phyloP scores from a whole-genome alignment of 441 rosid genomes.

The Corymbia citriodora region DNA sequence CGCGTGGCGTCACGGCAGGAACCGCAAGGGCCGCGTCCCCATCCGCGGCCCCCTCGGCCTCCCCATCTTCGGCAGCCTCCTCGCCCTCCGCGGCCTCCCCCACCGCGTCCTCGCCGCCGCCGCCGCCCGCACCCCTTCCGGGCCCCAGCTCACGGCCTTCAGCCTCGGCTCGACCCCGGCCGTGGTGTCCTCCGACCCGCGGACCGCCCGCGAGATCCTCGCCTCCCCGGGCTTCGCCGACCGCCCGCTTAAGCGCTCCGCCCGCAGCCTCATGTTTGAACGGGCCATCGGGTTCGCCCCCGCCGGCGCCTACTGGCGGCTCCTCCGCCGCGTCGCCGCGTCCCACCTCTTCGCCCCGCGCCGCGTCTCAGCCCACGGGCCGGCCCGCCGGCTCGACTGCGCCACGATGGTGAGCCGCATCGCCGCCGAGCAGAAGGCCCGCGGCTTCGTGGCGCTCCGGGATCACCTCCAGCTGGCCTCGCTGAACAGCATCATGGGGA shows the following conservation, averaged over 20 bases:
- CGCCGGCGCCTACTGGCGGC: slow-evolving; percentile 58
- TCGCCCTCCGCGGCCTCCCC: background rate
- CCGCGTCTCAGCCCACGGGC: slow-evolving; percentile 23
- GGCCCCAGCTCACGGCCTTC: slow-evolving; percentile 41
- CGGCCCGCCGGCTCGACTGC: background rate
- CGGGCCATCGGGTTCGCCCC: slow-evolving; percentile 73
- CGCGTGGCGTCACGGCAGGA: slow-evolving; percentile 64
- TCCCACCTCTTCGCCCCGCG: slow-evolving; percentile 46
- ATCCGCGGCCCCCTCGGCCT: background rate
- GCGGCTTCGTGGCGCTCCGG: background rate
- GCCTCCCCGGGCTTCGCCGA: slow-evolving; percentile 44
- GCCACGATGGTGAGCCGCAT: background rate
- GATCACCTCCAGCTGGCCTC: slow-evolving; percentile 10
- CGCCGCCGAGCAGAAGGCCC: background rate
- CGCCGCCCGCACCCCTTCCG: slow-evolving; percentile 27
- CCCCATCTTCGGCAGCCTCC: background rate
- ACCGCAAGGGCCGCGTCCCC: slow-evolving; percentile 20
- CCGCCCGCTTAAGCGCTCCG: slow-evolving; percentile 63
- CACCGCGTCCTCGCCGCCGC: background rate
- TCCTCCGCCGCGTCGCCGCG: slow-evolving; percentile 45
- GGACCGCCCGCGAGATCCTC: slow-evolving; percentile 50
- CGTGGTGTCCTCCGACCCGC: slow-evolving; percentile 44
- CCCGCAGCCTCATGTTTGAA: slow-evolving; percentile 50
- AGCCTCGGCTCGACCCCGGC: slow-evolving; percentile 50
- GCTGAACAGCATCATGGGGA: slow-evolving; percentile 9